phyloP scores from a whole-genome alignment of 805 yeast species.

The Kurtzmaniella cleridarum region DNA sequence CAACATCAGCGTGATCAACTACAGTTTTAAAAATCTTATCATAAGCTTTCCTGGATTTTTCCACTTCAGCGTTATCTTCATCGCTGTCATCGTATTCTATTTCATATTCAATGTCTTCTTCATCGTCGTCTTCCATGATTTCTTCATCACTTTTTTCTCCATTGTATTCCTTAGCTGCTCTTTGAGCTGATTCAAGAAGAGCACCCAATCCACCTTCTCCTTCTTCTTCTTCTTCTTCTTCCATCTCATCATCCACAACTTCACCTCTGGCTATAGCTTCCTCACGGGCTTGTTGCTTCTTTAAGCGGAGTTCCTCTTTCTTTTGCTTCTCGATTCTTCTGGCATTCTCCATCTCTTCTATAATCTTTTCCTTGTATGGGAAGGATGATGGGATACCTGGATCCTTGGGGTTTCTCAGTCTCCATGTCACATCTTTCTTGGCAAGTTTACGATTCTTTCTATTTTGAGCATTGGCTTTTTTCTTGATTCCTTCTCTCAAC shows the following conservation, averaged over 20 bases:
- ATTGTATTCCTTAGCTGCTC: conserved; percentile 71
- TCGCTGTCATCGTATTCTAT: conserved; percentile 37
- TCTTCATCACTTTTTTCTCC: conserved; percentile 44
- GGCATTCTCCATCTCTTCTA: conserved; percentile 63
- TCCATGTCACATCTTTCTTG: conserved; percentile 94
- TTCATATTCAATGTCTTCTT: conserved; percentile 40
- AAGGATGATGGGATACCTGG: conserved; percentile 93
- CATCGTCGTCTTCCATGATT: conserved; percentile 27
- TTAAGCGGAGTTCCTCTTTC: conserved; percentile 44
- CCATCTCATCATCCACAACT: conserved; percentile 28
- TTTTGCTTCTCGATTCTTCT: conserved; percentile 53
- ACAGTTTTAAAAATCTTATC: conserved; percentile 93
- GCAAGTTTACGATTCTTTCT: conserved; percentile 78
- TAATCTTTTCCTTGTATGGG: conserved; percentile 86
- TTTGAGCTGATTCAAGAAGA: conserved; percentile 81
- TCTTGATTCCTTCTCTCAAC: conserved; percentile 93
- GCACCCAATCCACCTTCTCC: conserved; percentile 65
- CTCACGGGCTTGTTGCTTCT: conserved; percentile 44
- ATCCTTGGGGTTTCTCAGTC: conserved; percentile 74
- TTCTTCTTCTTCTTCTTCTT: conserved; percentile 36
- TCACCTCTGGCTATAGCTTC: conserved; percentile 36
- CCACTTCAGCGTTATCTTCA: conserved; percentile 46
- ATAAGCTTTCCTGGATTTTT: conserved; percentile 81
- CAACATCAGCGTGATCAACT: conserved; percentile 86
- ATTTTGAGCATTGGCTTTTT: conserved; percentile 88